Evolutionary conservation across 495 filamentous ascomycete species (phyloP).

Genomic region (Penicillium antarcticum): DNA sequence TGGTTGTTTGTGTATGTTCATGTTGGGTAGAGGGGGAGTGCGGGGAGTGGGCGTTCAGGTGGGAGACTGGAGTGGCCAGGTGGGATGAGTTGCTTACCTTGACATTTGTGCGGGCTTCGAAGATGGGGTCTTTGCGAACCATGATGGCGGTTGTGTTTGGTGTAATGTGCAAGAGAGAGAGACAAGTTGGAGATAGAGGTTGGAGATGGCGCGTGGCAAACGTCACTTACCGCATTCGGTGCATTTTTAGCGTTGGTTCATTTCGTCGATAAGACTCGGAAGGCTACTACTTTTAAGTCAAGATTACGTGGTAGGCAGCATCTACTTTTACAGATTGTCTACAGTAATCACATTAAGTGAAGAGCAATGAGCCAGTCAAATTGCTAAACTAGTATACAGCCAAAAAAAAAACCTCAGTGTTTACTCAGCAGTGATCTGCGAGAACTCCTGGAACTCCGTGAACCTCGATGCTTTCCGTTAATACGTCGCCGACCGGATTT

Average conservation of each 20-base stretch:
- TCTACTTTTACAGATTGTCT: no score
- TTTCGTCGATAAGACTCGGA: background rate
- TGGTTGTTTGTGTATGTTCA: background rate
- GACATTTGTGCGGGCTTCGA: constrained; percentile 51
- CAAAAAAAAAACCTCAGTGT: constrained; percentile 22
- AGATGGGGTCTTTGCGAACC: constrained; percentile 48
- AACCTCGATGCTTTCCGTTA: constrained; percentile 31
- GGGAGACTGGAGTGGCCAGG: background rate
- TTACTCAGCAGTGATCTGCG: constrained; percentile 32
- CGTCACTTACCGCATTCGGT: constrained; percentile 27
- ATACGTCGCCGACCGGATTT: constrained; percentile 38
- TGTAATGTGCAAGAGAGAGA: background rate
- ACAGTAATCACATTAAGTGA: background rate
- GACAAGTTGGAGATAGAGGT: background rate
- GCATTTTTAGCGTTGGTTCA: constrained; percentile 9
- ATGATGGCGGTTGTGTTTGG: constrained; percentile 24
- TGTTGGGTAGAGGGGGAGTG: background rate
- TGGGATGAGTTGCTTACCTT: constrained; percentile 28
- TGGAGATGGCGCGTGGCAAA: constrained; percentile 21
- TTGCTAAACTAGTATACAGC: constrained; percentile 25
- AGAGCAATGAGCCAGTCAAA: constrained; percentile 13
- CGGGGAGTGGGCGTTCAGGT: background rate
- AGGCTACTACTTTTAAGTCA: no score
- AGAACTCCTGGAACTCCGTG: constrained; percentile 45
- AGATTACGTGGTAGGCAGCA: no score